A percentile compares a stretch with the other conserved stretches of the same genome.
Evolutionary conservation across 208 protist genomes (phyloP).

Genomic region (Phytomonas sp.): DNA sequence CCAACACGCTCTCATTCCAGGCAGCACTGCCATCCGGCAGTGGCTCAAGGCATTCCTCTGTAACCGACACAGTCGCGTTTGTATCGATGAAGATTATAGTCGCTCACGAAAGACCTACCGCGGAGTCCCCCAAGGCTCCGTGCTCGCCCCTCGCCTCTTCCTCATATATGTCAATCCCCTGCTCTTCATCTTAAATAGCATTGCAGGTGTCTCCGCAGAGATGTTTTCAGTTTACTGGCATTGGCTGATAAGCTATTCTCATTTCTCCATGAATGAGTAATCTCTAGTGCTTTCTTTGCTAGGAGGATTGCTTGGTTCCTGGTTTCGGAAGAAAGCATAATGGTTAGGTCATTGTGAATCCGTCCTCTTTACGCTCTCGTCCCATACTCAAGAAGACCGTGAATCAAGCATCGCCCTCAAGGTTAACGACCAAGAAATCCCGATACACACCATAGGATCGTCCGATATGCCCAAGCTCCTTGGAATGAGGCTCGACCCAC

Average conservation of each 20-base stretch:
- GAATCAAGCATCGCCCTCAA: not conserved
- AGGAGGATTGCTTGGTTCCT: not conserved
- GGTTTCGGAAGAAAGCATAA: not conserved
- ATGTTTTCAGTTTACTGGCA: not conserved
- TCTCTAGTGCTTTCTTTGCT: not conserved
- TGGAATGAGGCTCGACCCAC: not conserved
- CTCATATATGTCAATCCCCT: slow-evolving; percentile 3
- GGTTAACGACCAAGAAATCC: not conserved
- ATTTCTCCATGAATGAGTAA: not conserved
- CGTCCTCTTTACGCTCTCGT: not conserved
- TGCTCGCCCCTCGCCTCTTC: slow-evolving; percentile 2
- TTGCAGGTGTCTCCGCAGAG: not conserved
- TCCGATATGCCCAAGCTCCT: not conserved
- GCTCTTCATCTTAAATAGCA: not conserved
- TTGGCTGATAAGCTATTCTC: not conserved
- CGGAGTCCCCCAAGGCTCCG: not conserved
- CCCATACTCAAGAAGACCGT: not conserved
- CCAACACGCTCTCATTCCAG: not conserved
- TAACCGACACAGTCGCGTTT: slow-evolving; percentile 1
- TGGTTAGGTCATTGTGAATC: not conserved
- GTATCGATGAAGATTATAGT: not conserved
- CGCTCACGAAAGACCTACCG: not conserved
- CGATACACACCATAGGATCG: not conserved
- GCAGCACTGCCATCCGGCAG: not conserved
- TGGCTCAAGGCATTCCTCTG: not conserved